A percentile compares a stretch with the other conserved stretches of the same genome.
These are phyloP conservation scores for Diaporthe amygdali DNA, from an alignment of 2,329 filamentous ascomycete species.

Conservation along the genomic window DNA sequence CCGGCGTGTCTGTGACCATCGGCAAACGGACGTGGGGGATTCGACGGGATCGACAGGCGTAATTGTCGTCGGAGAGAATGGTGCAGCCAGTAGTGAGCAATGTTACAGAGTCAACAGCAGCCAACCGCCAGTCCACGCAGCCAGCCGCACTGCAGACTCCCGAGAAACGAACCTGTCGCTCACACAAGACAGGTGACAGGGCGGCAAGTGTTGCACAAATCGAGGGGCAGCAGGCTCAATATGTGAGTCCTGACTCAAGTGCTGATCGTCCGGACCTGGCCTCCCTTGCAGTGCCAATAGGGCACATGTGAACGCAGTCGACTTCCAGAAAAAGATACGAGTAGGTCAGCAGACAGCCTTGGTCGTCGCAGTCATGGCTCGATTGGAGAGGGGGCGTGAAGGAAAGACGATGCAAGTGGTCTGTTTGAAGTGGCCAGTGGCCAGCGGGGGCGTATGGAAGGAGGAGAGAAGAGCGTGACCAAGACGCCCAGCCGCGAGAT, in stretches of 20 bases:
- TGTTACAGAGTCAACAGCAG: slow-evolving; percentile 13
- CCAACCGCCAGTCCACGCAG: slow-evolving; percentile 20
- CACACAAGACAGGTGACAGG: slow-evolving; percentile 19
- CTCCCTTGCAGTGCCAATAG: slow-evolving; percentile 22
- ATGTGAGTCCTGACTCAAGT: slow-evolving; percentile 10
- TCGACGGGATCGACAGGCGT: slow-evolving; percentile 17
- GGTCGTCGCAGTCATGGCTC: background rate
- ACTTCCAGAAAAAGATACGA: background rate
- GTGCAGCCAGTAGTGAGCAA: background rate
- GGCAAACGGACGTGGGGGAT: slow-evolving; percentile 17
- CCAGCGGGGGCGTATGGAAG: background rate
- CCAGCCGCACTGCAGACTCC: slow-evolving; percentile 24
- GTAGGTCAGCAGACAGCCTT: background rate
- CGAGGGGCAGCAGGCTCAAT: slow-evolving; percentile 25
- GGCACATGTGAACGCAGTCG: slow-evolving; percentile 15
- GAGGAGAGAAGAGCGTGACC: background rate
- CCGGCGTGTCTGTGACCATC: slow-evolving; percentile 26
- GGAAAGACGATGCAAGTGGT: background rate
- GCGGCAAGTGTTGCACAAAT: slow-evolving; percentile 19
- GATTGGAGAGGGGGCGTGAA: background rate
- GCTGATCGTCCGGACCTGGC: slow-evolving; percentile 17
- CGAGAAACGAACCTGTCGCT: slow-evolving; percentile 14
- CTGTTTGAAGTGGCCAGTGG: background rate
- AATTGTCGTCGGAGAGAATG: slow-evolving; percentile 20
- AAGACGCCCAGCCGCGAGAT: background rate